Conservation (phyloP, 208 protist species). For the Trypanosoma grayi region DNA sequence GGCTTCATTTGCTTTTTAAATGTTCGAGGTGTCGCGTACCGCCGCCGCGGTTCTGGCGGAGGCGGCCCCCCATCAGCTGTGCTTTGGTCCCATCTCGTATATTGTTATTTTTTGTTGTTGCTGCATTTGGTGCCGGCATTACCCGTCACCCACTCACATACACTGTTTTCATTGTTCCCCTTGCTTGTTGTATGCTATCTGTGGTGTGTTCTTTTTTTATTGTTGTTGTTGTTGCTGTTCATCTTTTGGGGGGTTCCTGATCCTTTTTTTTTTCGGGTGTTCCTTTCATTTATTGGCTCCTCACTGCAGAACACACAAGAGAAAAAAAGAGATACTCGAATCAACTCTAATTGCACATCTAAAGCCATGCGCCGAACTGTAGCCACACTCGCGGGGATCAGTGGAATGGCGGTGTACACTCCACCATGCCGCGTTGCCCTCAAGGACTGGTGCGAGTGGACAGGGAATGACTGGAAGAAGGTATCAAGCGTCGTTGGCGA, state of each 20-base stretch:
- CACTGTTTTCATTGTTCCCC: slow-evolving; percentile 16
- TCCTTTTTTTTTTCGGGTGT: not conserved
- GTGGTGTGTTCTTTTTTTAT: slow-evolving; percentile 2
- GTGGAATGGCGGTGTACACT: slow-evolving; percentile 83
- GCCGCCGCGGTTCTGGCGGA: too few relatives aligned
- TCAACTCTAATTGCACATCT: not conserved
- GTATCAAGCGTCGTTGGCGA: slow-evolving; percentile 84
- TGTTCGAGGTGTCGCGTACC: too few relatives aligned
- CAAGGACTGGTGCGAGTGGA: slow-evolving; percentile 89
- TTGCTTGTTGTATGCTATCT: not conserved
- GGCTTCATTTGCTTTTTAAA: too few relatives aligned
- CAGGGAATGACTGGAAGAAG: slow-evolving; percentile 89
- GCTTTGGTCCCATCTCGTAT: too few relatives aligned
- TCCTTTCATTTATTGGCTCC: too few relatives aligned
- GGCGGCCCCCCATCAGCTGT: too few relatives aligned
- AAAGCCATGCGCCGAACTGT: slow-evolving; percentile 46
- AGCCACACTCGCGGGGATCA: slow-evolving; percentile 62
- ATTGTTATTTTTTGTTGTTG: too few relatives aligned
- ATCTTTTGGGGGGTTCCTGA: not conserved
- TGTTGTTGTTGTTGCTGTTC: not conserved
- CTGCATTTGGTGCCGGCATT: too few relatives aligned
- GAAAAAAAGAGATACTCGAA: not conserved
- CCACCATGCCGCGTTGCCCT: slow-evolving; percentile 82
- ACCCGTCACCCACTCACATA: slow-evolving; percentile 14
- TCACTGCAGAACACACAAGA: too few relatives aligned